Conservation (phyloP, 345 rosid genomes). For the Clausena lansium region DNA sequence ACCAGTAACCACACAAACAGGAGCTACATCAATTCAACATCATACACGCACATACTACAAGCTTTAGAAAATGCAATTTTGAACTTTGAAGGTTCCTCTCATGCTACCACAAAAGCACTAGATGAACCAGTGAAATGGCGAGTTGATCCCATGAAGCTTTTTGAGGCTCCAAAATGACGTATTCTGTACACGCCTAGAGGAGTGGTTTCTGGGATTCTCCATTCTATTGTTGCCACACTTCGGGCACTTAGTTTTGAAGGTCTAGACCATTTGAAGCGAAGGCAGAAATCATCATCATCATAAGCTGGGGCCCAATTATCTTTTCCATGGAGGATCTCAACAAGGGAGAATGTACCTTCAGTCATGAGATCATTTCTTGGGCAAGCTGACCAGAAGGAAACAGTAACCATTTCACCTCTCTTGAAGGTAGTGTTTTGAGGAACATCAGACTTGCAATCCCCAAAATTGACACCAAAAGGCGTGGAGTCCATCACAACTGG, state of each 20-base stretch:
- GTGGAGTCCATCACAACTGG: constrained; percentile 87
- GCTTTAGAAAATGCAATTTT: neutral
- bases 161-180: constrained; percentile 71
- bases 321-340: constrained; percentile 65
- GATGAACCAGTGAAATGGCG: constrained; percentile 73
- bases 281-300: constrained; percentile 93
- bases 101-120: constrained; percentile 65
- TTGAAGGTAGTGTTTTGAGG: constrained; percentile 70
- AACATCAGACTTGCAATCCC: constrained; percentile 74
- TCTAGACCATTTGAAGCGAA: constrained; percentile 84
- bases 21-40: neutral
- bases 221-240: constrained; percentile 77
- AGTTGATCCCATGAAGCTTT: constrained; percentile 47
- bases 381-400: constrained; percentile 91
- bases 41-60: neutral
- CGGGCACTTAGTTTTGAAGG: constrained; percentile 64
- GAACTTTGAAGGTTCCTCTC: constrained; percentile 7
- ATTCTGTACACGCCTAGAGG: constrained; percentile 78
- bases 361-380: constrained; percentile 93
- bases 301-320: constrained; percentile 81
- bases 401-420: constrained; percentile 65
- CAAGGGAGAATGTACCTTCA: constrained; percentile 89
- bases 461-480: constrained; percentile 67
- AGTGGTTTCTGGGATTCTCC: constrained; percentile 77
- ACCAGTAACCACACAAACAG: neutral